A percentile compares a stretch with the other conserved stretches of the same genome.
phyloP scores from a whole-genome alignment of 2,329 filamentous ascomycete genomes.

The Colletotrichum navitas region DNA sequence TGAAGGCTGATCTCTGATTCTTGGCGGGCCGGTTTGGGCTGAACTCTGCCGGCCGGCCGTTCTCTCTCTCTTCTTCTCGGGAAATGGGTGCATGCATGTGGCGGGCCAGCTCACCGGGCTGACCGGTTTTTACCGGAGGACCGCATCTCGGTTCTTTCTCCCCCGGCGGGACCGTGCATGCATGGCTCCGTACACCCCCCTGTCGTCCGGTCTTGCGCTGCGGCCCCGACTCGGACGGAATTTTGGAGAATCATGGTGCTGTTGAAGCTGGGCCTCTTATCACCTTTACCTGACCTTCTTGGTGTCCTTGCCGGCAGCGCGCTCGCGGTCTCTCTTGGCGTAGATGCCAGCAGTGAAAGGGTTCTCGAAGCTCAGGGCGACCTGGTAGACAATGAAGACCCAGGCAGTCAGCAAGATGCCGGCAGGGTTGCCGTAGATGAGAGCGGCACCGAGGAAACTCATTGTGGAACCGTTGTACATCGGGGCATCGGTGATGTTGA shows the following conservation, averaged over 20 bases:
- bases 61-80: background rate
- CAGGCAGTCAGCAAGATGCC: conserved; percentile 81
- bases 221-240: conserved; percentile 31
- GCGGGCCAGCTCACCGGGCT: conserved; percentile 33
- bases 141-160: conserved; percentile 6
- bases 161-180: conserved; percentile 24
- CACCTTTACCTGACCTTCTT: conserved; percentile 66
- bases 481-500: conserved; percentile 89
- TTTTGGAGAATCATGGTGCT: conserved; percentile 32
- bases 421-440: conserved; percentile 89
- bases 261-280: conserved; percentile 41
- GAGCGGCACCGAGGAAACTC: conserved; percentile 89
- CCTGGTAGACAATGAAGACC: conserved; percentile 82
- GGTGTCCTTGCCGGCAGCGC: conserved; percentile 58
- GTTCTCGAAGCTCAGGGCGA: conserved; percentile 90
- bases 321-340: conserved; percentile 79
- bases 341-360: conserved; percentile 96
- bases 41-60: conserved; percentile 20
- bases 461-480: conserved; percentile 98
- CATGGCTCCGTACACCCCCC: conserved; percentile 36
- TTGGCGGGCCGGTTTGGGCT: conserved; percentile 37
- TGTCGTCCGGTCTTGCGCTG: conserved; percentile 37
- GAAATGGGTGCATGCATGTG: conserved; percentile 9
- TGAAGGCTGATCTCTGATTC: conserved; percentile 40
- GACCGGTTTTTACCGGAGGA: conserved; percentile 28